A percentile compares a stretch with the other conserved stretches of the same genome.
Conservation (phyloP, 495 filamentous ascomycete genomes). For the Xylaria venustula region DNA sequence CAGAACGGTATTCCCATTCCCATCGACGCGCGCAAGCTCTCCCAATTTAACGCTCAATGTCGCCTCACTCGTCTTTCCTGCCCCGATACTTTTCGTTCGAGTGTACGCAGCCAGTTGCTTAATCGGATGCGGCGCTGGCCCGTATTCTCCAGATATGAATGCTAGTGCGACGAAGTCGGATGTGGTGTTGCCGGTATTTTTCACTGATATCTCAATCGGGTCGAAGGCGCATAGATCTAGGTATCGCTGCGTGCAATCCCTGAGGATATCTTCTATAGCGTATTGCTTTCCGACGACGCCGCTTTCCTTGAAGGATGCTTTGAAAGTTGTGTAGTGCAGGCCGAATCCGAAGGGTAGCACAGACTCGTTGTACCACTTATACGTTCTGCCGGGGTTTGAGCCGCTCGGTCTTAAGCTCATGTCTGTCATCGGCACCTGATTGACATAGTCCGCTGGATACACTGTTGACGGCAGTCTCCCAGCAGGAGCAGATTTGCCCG, state of each 20-base stretch:
- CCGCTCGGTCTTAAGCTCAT: conserved; percentile 40
- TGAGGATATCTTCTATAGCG: conserved; percentile 28
- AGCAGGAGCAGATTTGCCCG: conserved; percentile 51
- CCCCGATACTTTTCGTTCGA: conserved; percentile 47
- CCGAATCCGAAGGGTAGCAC: conserved; percentile 52
- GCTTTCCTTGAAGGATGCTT: conserved; percentile 41
- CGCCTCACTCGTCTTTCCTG: conserved; percentile 43
- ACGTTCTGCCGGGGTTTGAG: conserved; percentile 44
- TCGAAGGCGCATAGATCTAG: conserved; percentile 46
- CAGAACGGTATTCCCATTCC: conserved; percentile 56
- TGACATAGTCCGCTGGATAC: conserved; percentile 43
- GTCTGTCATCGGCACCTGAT: conserved; percentile 37
- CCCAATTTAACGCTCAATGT: conserved; percentile 55
- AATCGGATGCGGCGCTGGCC: conserved; percentile 56
- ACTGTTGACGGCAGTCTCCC: conserved; percentile 62
- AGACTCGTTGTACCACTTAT: conserved; percentile 47
- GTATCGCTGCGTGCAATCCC: conserved; percentile 32
- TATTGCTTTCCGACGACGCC: conserved; percentile 20
- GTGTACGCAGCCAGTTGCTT: conserved; percentile 59
- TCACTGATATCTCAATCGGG: conserved; percentile 32
- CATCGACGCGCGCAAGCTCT: conserved; percentile 57
- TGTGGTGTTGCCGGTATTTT: conserved; percentile 52
- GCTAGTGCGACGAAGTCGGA: conserved; percentile 57
- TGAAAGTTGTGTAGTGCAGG: conserved; percentile 52
- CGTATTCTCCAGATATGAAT: conserved; percentile 52